phyloP scores from a whole-genome alignment of 78 protist genomes.

The Speleostelium caveatum region DNA sequence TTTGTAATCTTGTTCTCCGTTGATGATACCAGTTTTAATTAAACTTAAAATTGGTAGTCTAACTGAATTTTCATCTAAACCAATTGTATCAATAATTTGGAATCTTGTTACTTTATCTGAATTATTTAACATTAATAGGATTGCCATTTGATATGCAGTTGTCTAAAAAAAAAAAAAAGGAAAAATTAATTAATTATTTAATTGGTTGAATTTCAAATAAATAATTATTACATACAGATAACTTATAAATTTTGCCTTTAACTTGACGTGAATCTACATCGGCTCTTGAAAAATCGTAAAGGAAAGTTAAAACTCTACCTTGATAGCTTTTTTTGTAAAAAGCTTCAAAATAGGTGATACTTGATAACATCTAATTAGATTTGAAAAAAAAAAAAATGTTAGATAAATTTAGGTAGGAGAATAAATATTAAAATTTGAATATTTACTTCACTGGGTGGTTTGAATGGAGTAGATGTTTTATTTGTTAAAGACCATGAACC shows the following conservation, averaged over 20 bases:
- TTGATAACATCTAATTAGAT: slow-evolving; percentile 59
- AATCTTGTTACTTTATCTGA: slow-evolving; percentile 27
- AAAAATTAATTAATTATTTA: background rate
- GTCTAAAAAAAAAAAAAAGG: slow-evolving; percentile 7
- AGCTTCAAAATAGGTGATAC: slow-evolving; percentile 75
- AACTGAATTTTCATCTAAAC: slow-evolving; percentile 75
- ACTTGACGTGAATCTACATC: slow-evolving; percentile 85
- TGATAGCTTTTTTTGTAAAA: slow-evolving; percentile 86
- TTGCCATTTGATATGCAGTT: slow-evolving; percentile 90
- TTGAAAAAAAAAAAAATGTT: background rate
- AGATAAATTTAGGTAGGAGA: too few relatives aligned
- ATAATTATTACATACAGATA: slow-evolving; percentile 27
- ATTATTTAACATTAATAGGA: slow-evolving; percentile 87
- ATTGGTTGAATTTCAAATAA: background rate
- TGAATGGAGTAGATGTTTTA: slow-evolving; percentile 47
- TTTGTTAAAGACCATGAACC: slow-evolving; percentile 91
- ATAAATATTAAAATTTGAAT: too few relatives aligned
- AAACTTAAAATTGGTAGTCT: slow-evolving; percentile 51
- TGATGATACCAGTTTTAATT: slow-evolving; percentile 66
- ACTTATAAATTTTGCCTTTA: slow-evolving; percentile 63
- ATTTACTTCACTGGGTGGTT: slow-evolving; percentile 75
- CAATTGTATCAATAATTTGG: slow-evolving; percentile 74
- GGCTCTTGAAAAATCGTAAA: slow-evolving; percentile 89
- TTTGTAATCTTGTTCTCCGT: slow-evolving; percentile 32
- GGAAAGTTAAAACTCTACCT: slow-evolving; percentile 91